Evolutionary conservation across 345 rosid species (phyloP), one percentile per base, ranked within the genome.

Genomic region (Syzygium aqueum): DNA sequence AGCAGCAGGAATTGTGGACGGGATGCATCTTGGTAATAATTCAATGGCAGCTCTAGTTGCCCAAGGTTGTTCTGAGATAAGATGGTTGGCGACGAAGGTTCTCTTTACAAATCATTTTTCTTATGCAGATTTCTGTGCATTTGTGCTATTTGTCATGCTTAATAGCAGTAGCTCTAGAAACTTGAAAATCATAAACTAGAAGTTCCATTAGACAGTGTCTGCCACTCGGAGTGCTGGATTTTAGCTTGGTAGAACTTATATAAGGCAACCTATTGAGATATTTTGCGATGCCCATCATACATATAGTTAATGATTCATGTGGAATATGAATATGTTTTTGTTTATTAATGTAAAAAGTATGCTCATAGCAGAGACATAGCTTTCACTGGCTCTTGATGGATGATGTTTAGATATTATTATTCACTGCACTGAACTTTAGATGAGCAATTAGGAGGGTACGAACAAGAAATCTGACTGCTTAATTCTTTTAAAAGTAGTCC

Each of bases 1-100:
- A 89, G 98, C 99, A 40, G 98, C 98, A 78, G 99, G 99, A 84
- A 97, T 96, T 87, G 98, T 97, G 90, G 98, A 94, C 85, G 98
- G 99, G 83, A 93, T 97, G 98, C 88, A 96, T 87, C 98, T 97
- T 10, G 98, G 99, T 53, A 94, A 97, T 93, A 96, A 97, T 90
- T 97, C 99, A 85, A 96, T 96, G 99, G 99, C 99, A 86, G 98
- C 98, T 89, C 97, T 97, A 80, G 99, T 97, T 53, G 91, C 98
- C 46, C 98, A 96, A 91, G 99, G 99, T 89, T 97, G 98, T 89
- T 94, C 98, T 27, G 99, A 97, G 94, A 96, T 96, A 88, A 94
- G 98, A 86, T 97, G 98, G 98, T 91, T 96, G 51, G 98, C 98
- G 86, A 97, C 98, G 51, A 96, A 95, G 99, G 99, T 73, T 73